Percentiles rank a stretch among this genome's conserved stretches.
Evolutionary conservation across 2,329 filamentous ascomycete species (phyloP).

Genomic region (Calonectria pseudoreteaudii): DNA sequence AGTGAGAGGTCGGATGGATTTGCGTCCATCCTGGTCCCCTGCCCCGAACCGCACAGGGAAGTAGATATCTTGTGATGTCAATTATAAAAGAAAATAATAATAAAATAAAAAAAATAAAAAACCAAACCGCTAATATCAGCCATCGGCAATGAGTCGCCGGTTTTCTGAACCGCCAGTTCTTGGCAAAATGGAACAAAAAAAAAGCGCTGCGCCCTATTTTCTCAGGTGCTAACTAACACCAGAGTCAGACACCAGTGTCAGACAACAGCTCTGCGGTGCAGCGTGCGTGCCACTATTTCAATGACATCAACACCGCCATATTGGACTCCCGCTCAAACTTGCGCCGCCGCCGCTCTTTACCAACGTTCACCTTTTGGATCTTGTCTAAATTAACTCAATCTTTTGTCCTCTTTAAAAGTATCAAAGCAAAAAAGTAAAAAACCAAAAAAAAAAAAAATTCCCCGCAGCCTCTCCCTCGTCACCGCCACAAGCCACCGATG

Average conservation of each 20-base stretch:
- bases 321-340: conserved; percentile 18
- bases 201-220: neutral
- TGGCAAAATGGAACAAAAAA: neutral
- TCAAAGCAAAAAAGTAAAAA: neutral
- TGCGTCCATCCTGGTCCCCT: neutral
- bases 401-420: neutral
- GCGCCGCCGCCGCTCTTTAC: neutral
- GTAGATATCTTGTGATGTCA: neutral
- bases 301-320: conserved; percentile 20
- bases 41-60: neutral
- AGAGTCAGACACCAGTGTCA: neutral
- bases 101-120: no score
- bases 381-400: neutral
- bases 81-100: neutral
- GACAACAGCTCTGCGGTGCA: neutral
- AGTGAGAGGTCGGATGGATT: neutral
- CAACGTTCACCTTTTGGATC: neutral
- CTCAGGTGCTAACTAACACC: neutral
- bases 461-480: conserved; percentile 6
- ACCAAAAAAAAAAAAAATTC: neutral
- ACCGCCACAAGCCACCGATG: conserved; percentile 13
- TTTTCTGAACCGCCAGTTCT: neutral
- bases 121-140: neutral
- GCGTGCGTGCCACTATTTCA: neutral
- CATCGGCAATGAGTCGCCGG: neutral